Percentiles rank a stretch among this genome's conserved stretches.
These are phyloP conservation scores for Plasmodium yoelii DNA, from an alignment of 169 alveolate genomes.

Conservation along the genomic window DNA sequence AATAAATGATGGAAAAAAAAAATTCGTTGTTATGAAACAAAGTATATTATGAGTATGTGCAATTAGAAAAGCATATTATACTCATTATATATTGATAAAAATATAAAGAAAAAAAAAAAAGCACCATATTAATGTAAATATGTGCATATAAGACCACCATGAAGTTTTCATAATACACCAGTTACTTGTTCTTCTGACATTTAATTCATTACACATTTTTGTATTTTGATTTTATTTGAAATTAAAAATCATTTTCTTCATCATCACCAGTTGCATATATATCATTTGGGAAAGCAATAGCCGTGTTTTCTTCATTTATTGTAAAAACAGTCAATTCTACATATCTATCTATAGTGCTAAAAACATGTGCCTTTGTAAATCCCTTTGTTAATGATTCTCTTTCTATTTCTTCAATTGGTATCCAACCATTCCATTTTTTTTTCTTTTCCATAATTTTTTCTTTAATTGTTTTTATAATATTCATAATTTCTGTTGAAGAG, in stretches of 20 bases:
- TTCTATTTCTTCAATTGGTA: constrained; percentile 81
- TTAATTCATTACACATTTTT: background rate
- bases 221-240: background rate
- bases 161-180: too few species aligned
- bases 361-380: constrained; percentile 78
- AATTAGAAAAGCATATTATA: too few species aligned
- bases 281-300: constrained; percentile 73
- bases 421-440: constrained; percentile 86
- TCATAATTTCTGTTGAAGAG: constrained; percentile 86
- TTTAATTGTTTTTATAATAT: constrained; percentile 82
- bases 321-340: constrained; percentile 85
- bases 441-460: constrained; percentile 80
- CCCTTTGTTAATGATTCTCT: constrained; percentile 83
- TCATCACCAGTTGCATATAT: constrained; percentile 46
- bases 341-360: constrained; percentile 84
- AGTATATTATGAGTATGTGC: too few species aligned
- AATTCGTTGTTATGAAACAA: too few species aligned
- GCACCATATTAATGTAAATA: too few species aligned
- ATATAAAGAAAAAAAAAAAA: too few species aligned
- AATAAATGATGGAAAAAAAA: too few species aligned
- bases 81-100: too few species aligned
- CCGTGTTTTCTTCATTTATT: constrained; percentile 58
- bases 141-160: too few species aligned
- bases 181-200: background rate
- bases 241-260: background rate